phyloP scores from a whole-genome alignment of 1,284 basidiomycete species.

The Bondarzewia mesenterica region DNA sequence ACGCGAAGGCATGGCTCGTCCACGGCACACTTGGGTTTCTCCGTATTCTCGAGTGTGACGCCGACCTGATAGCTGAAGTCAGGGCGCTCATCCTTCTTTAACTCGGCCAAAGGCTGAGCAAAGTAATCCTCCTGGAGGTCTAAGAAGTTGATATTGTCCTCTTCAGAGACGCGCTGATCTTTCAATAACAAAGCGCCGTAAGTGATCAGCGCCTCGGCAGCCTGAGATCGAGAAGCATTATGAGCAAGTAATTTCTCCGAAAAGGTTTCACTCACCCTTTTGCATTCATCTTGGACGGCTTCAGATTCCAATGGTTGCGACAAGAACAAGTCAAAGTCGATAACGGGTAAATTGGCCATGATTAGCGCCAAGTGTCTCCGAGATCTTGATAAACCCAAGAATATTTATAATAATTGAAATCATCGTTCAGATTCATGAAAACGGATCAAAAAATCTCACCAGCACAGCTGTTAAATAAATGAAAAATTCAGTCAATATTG shows the following conservation, averaged over 20 bases:
- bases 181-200: conserved; percentile 79
- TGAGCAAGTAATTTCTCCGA: neutral
- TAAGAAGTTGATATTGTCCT: conserved; percentile 73
- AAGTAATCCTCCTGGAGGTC: conserved; percentile 88
- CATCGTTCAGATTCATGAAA: no score
- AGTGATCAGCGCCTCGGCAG: conserved; percentile 71
- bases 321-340: conserved; percentile 77
- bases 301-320: conserved; percentile 37
- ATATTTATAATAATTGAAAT: no score
- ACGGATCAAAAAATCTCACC: no score
- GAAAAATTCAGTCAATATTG: no score
- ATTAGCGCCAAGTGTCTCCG: conserved; percentile 1
- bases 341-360: conserved; percentile 31
- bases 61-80: conserved; percentile 76
- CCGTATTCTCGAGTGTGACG: conserved; percentile 87
- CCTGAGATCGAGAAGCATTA: conserved; percentile 29
- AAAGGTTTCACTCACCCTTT: conserved; percentile 46
- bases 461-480: no score
- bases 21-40: conserved; percentile 82
- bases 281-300: conserved; percentile 51
- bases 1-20: conserved; percentile 67
- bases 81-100: conserved; percentile 73
- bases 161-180: conserved; percentile 77
- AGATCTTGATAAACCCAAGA: neutral
- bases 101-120: conserved; percentile 49